phyloP scores from a whole-genome alignment of 768 basidiomycete genomes.

The Rossbeevera mucosa region DNA sequence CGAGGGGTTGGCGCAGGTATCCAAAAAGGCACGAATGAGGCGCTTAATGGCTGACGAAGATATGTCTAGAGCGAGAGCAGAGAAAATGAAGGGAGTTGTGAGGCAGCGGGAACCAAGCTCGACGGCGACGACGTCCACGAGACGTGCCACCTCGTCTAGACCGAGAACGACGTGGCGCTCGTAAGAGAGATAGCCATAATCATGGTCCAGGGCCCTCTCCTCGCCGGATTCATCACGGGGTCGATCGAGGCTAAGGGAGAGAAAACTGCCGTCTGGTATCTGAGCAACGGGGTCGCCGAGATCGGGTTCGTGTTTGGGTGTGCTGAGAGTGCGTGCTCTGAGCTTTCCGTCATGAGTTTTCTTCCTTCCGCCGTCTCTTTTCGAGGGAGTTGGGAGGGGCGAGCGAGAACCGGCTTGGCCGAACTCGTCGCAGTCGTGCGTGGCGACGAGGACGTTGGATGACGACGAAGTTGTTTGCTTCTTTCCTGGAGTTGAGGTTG shows the following conservation, averaged over 20 bases:
- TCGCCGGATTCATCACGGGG: conserved; percentile 38
- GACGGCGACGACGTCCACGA: conserved; percentile 65
- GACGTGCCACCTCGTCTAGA: conserved; percentile 64
- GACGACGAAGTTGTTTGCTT: conserved; percentile 19
- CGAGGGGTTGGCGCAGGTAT: conserved; percentile 43
- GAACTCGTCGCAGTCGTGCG: conserved; percentile 54
- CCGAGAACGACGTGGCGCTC: conserved; percentile 71
- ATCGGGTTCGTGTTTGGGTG: conserved; percentile 33
- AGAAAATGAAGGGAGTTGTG: conserved; percentile 89
- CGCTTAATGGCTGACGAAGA: conserved; percentile 67
- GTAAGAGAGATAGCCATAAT: conserved; percentile 73
- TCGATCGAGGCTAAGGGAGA: conserved; percentile 48
- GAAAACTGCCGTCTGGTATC: conserved; percentile 49
- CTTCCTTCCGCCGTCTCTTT: conserved; percentile 52
- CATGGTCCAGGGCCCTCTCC: conserved; percentile 39
- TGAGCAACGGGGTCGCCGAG: conserved; percentile 35
- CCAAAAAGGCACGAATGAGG: conserved; percentile 79
- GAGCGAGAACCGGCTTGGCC: conserved; percentile 43
- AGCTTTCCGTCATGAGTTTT: conserved; percentile 33
- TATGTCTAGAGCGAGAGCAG: conserved; percentile 81
- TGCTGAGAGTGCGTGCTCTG: conserved; percentile 41
- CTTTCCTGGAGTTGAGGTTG: conserved; percentile 52
- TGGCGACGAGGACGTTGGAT: conserved; percentile 4
- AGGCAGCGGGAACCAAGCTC: conserved; percentile 73
- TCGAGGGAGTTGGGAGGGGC: conserved; percentile 23